phyloP scores from a whole-genome alignment of 805 yeast species.

The Metschnikowia henanensis region DNA sequence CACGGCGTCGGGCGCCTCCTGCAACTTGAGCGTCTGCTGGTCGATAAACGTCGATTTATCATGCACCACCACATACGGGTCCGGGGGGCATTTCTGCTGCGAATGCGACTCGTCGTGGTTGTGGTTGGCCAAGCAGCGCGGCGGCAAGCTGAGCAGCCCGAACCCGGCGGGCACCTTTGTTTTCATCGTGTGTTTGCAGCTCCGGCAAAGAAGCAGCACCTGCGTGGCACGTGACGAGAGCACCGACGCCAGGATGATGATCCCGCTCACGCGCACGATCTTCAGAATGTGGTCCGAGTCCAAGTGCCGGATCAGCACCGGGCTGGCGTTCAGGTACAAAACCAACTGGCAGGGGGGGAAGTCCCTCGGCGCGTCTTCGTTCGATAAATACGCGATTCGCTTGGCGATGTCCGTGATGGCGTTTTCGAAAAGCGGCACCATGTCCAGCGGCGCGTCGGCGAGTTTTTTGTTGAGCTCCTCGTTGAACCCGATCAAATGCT shows the following conservation, averaged over 20 bases:
- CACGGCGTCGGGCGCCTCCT: slow-evolving; percentile 97
- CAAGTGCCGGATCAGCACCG: slow-evolving; percentile 73
- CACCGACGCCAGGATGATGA: slow-evolving; percentile 88
- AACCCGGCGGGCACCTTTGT: slow-evolving; percentile 65
- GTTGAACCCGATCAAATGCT: slow-evolving; percentile 82
- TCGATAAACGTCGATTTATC: slow-evolving; percentile 93
- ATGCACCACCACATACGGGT: slow-evolving; percentile 91
- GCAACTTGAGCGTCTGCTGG: slow-evolving; percentile 91
- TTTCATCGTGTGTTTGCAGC: slow-evolving; percentile 78
- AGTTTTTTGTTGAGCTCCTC: slow-evolving; percentile 86
- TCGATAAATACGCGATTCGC: slow-evolving; percentile 55
- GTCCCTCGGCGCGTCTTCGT: slow-evolving; percentile 48
- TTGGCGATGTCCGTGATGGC: slow-evolving; percentile 87
- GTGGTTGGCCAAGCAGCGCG: slow-evolving; percentile 53
- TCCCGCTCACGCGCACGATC: slow-evolving; percentile 89
- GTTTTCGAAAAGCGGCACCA: slow-evolving; percentile 81
- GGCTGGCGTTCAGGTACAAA: slow-evolving; percentile 68
- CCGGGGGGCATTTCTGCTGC: slow-evolving; percentile 73
- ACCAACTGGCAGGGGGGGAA: slow-evolving; percentile 87
- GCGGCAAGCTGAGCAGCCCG: slow-evolving; percentile 69
- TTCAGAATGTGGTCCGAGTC: slow-evolving; percentile 88
- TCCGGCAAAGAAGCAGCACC: slow-evolving; percentile 82
- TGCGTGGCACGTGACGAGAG: slow-evolving; percentile 83
- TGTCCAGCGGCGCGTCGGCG: slow-evolving; percentile 83
- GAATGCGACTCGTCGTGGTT: slow-evolving; percentile 44